These are phyloP conservation scores for Hexamita inflata DNA, from an alignment of 208 protist genomes.

Conservation along the genomic window DNA sequence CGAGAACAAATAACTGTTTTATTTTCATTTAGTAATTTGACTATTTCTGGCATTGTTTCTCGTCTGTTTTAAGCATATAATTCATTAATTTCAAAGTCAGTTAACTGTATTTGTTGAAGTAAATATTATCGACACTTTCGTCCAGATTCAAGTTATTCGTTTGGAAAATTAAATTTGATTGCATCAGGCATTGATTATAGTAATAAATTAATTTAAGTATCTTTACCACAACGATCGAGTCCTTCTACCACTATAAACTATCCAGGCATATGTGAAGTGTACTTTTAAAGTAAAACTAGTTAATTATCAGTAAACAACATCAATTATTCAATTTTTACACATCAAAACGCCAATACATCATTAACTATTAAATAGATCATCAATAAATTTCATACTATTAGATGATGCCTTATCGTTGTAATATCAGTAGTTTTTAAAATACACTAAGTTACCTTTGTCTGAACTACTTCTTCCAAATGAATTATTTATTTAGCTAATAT, in stretches of 20 bases:
- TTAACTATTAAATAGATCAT: no score
- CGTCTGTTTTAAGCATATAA: neutral
- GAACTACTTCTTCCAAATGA: no score
- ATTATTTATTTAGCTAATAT: no score
- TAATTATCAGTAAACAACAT: no score
- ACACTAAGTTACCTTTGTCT: no score
- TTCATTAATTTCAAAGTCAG: neutral
- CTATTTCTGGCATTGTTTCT: neutral
- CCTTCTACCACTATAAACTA: neutral
- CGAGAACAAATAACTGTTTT: neutral
- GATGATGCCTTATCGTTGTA: no score
- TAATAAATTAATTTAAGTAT: neutral
- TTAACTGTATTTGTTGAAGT: neutral
- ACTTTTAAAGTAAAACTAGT: no score
- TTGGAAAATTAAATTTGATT: neutral
- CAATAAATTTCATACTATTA: no score
- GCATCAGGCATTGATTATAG: neutral
- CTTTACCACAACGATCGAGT: neutral
- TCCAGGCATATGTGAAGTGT: no score
- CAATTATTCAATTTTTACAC: no score
- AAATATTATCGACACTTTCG: neutral
- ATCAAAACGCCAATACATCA: no score
- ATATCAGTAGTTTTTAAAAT: no score
- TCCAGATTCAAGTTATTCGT: neutral
- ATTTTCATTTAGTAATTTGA: neutral